Base-by-base conservation (phyloP, 1,139 yeast genomes). In the Magnusiomyces ingens region DNA sequence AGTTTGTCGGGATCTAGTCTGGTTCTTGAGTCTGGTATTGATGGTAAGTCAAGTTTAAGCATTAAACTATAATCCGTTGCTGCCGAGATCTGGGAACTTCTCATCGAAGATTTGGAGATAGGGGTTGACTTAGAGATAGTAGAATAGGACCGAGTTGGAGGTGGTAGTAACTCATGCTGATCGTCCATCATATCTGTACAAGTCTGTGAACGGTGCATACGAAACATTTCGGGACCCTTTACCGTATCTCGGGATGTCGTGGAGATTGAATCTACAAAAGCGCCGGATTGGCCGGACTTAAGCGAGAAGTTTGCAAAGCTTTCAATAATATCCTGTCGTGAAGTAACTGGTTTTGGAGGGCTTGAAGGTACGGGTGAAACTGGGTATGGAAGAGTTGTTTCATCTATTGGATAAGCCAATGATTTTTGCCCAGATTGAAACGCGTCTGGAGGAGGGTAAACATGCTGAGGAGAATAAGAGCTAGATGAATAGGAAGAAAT, bases 1-100 rank as follows among this genome's bases (percentile, higher is more conserved):
- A 76, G 77, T 75, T 76, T 48, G 69, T 73, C 55, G 53, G 70
- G 49, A 53, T 63, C 66, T 75, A 80, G 52, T 57, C 61, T 42
- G 63, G 63, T 61, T 13, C 60, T 53, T 12, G 63, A 57, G 2
- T 65, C 67, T 2, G 72, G 72, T 17, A 68, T 63, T 11, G 62
- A 49, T 0, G 73, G 73, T 37, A 70, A 60, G 37, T 68, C 66
- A 22, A 69, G 58, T 40, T 62, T 58, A 13, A 60, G 51, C 66
- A 64, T 62, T 32, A 64, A 55, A 15, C 61, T 56, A 41, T 62
- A 66, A 13, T 55, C 57, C 3, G 58, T 57, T 13, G 18, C 21
- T 35, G 38, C 15, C 5, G 65, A 62, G 32, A 58, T 55, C 19
- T 62, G 57, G 3, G 65, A 61, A 51, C 65, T 60, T 19, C 60